Percentiles rank a stretch among this genome's conserved stretches.
phyloP scores from a whole-genome alignment of 1,284 basidiomycete genomes.

The Testicularia cyperi region DNA sequence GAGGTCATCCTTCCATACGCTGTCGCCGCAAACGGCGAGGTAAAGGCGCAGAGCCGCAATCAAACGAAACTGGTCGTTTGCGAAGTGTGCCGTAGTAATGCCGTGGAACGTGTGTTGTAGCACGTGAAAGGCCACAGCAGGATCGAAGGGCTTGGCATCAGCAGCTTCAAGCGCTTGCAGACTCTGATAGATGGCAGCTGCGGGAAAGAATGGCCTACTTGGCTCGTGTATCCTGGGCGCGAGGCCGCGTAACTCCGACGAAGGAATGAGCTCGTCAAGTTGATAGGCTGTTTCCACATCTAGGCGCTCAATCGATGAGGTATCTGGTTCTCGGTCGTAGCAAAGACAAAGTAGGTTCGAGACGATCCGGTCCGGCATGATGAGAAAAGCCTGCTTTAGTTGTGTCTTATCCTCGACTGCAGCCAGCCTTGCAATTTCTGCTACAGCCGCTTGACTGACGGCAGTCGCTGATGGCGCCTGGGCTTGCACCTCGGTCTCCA shows the following conservation, averaged over 20 bases:
- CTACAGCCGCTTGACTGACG: too few species aligned
- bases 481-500: too few species aligned
- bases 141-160: conserved; percentile 9
- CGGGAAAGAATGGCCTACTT: conserved; percentile 25
- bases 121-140: conserved; percentile 28
- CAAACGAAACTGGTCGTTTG: conserved; percentile 81
- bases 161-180: conserved; percentile 5
- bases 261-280: too few species aligned
- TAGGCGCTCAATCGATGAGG: too few species aligned
- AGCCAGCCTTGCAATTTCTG: too few species aligned
- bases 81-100: conserved; percentile 71
- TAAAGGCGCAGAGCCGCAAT: conserved; percentile 68
- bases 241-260: neutral
- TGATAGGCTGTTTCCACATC: too few species aligned
- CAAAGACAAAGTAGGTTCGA: too few species aligned
- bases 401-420: too few species aligned
- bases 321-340: too few species aligned
- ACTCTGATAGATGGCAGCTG: conserved; percentile 8
- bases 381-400: too few species aligned
- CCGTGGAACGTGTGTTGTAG: conserved; percentile 70
- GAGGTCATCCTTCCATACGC: conserved; percentile 15
- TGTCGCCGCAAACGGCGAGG: conserved; percentile 28
- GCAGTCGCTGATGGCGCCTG: too few species aligned
- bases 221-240: conserved; percentile 49
- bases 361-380: too few species aligned